Conservation (phyloP, 2,329 filamentous ascomycete genomes). For the Microdochium trichocladiopsis region DNA sequence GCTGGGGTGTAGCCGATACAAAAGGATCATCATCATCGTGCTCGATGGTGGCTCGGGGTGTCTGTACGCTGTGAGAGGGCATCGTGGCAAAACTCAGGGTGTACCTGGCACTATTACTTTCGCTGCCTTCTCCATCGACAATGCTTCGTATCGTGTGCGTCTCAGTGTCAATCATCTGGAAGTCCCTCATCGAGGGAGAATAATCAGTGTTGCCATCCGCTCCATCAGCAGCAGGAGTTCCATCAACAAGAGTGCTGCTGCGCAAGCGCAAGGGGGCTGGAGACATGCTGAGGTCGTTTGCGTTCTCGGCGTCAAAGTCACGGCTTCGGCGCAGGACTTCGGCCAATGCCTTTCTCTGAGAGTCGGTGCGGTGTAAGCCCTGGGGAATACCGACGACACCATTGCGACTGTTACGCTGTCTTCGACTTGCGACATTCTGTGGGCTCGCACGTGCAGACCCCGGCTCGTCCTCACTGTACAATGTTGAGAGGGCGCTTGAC, state of each 20-base stretch:
- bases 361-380: not conserved
- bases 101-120: not conserved
- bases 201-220: not conserved
- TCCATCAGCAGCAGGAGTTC: not conserved
- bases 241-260: not conserved
- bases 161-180: not conserved
- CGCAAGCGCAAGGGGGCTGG: not conserved
- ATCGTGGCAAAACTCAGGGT: not conserved
- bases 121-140: not conserved
- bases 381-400: slow-evolving; percentile 2
- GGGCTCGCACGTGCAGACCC: slow-evolving; percentile 21
- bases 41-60: not conserved
- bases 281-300: not conserved
- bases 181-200: not conserved
- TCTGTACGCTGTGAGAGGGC: not conserved
- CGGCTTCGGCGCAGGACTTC: not conserved
- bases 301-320: not conserved
- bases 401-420: slow-evolving; percentile 5
- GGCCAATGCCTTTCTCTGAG: not conserved
- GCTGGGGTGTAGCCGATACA: slow-evolving; percentile 5
- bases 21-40: slow-evolving; percentile 16
- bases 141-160: not conserved
- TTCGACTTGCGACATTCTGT: slow-evolving; percentile 1
- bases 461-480: slow-evolving; percentile 47
- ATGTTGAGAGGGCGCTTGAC: slow-evolving; percentile 47